Evolutionary conservation across 352 stramenopile genomes (phyloP).

Genomic region (Aphanomyces cochlioides): DNA sequence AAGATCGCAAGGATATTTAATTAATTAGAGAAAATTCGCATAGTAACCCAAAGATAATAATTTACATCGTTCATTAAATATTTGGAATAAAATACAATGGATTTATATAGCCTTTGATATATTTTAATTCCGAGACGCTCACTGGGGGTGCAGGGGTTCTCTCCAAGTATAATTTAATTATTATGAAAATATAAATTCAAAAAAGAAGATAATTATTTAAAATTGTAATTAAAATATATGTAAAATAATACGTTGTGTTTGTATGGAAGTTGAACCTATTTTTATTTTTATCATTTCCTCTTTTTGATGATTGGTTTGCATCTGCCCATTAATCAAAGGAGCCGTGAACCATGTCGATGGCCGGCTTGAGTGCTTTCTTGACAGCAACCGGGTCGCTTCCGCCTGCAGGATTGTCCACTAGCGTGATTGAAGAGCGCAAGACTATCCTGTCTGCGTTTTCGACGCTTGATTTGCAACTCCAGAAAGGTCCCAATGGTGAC

Average conservation of each 20-base stretch:
- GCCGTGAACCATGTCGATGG: slow-evolving; percentile 20
- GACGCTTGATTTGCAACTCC: slow-evolving; percentile 24
- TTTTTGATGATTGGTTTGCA: neutral
- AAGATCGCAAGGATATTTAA: neutral
- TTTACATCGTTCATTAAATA: neutral
- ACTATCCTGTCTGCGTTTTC: slow-evolving; percentile 27
- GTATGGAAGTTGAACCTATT: neutral
- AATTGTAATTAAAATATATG: neutral
- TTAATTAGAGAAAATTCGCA: no score
- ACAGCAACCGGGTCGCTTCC: slow-evolving; percentile 19
- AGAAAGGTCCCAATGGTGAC: slow-evolving; percentile 23
- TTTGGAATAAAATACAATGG: slow-evolving; percentile 7
- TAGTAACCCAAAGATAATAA: no score
- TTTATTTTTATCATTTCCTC: neutral
- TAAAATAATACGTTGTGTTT: slow-evolving; percentile 2
- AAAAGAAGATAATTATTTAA: neutral
- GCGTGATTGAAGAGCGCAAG: slow-evolving; percentile 26
- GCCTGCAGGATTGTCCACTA: slow-evolving; percentile 11
- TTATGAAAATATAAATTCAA: neutral
- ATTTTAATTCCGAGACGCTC: neutral
- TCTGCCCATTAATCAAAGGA: neutral
- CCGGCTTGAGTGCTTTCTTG: slow-evolving; percentile 29
- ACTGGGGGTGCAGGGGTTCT: neutral
- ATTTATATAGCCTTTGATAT: neutral
- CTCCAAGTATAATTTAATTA: neutral